A percentile compares a stretch with the other conserved stretches of the same genome.
Conservation (phyloP, 2,329 filamentous ascomycete genomes). For the Alternaria alternata region DNA sequence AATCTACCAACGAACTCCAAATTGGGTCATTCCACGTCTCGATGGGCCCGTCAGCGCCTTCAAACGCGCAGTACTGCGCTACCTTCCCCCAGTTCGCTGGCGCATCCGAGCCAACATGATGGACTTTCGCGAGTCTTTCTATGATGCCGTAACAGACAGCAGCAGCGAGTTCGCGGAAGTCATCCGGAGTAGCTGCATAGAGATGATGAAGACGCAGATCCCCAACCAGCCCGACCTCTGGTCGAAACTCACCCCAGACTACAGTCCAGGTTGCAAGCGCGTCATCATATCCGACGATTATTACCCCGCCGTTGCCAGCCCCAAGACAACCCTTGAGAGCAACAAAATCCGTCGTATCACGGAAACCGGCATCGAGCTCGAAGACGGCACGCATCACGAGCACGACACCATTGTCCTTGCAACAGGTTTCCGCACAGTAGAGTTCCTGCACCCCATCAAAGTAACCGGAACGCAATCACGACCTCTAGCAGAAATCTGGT, state of each 20-base stretch:
- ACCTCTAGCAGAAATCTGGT: conserved; percentile 61
- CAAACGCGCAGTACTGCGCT: conserved; percentile 56
- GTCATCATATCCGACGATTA: conserved; percentile 65
- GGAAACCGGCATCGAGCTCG: conserved; percentile 57
- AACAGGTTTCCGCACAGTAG: conserved; percentile 66
- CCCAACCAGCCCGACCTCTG: conserved; percentile 60
- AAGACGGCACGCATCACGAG: conserved; percentile 52
- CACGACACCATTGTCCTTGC: conserved; percentile 66
- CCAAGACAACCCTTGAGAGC: conserved; percentile 63
- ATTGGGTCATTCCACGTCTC: conserved; percentile 65
- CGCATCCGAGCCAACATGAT: conserved; percentile 62
- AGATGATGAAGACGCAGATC: conserved; percentile 57
- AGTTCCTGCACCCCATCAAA: conserved; percentile 67
- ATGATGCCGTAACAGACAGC: conserved; percentile 55
- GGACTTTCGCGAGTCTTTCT: conserved; percentile 62
- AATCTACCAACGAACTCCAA: conserved; percentile 66
- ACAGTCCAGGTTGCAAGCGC: conserved; percentile 64
- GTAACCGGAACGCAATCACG: conserved; percentile 58
- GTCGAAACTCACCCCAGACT: conserved; percentile 63
- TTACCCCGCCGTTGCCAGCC: conserved; percentile 58
- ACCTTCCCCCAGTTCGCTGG: conserved; percentile 61
- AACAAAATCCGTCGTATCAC: conserved; percentile 58
- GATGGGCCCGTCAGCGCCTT: conserved; percentile 58
- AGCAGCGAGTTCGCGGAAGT: conserved; percentile 52
- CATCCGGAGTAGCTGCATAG: conserved; percentile 49